These are phyloP conservation scores for Linum lewisii DNA, from an alignment of 345 rosid species.

Conservation along the genomic window DNA sequence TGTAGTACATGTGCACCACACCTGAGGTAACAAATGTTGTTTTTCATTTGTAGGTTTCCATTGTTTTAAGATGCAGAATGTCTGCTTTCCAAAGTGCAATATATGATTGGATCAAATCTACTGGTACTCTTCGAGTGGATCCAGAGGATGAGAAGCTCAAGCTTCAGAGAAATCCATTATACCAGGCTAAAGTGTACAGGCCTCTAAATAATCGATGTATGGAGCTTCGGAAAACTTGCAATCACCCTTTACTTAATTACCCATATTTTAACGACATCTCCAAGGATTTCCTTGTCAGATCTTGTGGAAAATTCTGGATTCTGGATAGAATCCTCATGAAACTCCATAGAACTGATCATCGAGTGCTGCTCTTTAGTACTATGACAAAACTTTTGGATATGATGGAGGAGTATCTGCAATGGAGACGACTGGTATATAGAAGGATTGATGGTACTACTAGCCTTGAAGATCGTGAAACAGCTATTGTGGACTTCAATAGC, in stretches of 20 bases:
- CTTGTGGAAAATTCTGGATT: conserved; percentile 97
- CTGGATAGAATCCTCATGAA: conserved; percentile 89
- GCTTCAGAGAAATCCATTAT: conserved; percentile 65
- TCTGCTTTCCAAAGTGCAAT: conserved; percentile 93
- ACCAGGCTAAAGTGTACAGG: conserved; percentile 66
- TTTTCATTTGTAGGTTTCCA: conserved; percentile 60
- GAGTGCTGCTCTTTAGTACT: conserved; percentile 96
- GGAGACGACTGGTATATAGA: conserved; percentile 84
- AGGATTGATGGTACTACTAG: conserved; percentile 99
- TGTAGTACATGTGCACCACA: not conserved
- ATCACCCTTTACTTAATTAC: conserved; percentile 95
- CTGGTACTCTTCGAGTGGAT: conserved; percentile 92
- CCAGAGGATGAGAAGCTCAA: conserved; percentile 85
- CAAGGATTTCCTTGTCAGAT: conserved; percentile 82
- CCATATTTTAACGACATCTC: conserved; percentile 84
- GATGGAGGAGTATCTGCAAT: conserved; percentile 92
- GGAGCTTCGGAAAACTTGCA: conserved; percentile 97
- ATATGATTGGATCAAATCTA: conserved; percentile 98
- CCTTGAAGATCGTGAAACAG: conserved; percentile 98
- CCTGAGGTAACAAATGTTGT: conserved; percentile 16
- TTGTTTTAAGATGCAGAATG: conserved; percentile 93
- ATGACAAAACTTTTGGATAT: conserved; percentile 99
- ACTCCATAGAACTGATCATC: conserved; percentile 90
- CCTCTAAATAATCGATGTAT: conserved; percentile 92
- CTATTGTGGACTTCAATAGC: conserved; percentile 92